Evolutionary conservation across 306 rosid species (phyloP), one percentile per base, ranked within the genome.

Genomic region (Prunus armeniaca): DNA sequence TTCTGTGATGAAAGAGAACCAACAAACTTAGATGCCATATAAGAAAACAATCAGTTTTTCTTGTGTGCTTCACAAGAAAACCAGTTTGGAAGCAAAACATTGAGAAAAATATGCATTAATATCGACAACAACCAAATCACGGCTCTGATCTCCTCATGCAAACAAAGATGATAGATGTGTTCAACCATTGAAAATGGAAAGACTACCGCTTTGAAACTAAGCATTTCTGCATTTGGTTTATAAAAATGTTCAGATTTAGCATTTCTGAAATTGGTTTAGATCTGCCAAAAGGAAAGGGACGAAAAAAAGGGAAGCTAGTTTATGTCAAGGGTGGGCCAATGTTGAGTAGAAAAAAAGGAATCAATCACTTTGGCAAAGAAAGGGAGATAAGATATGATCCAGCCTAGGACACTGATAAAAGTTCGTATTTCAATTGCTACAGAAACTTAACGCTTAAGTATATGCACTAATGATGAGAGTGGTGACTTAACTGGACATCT

Each of bases 401-500:
- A 90, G 91, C 91, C 89, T 83, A 87, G 82, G 58, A 87, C 88
- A 83, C 84, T 80, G 73, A 20, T 67, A 84, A 78, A 78, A 27
- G 67, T 43, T 55, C 38, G 65, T 57, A 64, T 17, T 65, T 34
- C 76, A 61, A 34, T 78, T 60, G 71, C 80, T 25, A 71, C 77
- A 81, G 55, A 85, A 69, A 82, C 96, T 88, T 93, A 86, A 87
- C 85, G 25, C 79, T 75, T 84, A 93, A 90, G 98, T 50, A 34
- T 71, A 60, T 17, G 50, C 86, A 78, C 78, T 80, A 67, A 86
- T 82, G 61, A 70, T 67, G 74, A 45, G 4, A 70, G 72, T 74
- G 45, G 79, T 65, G 74, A 61, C 41, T 76, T 77, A 2, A 72
- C 72, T 79, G 80, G 72, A 79, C 56, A 56, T 69, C 72, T 78